Conservation (phyloP, 495 filamentous ascomycete genomes). For the Penicillium maclennaniae region DNA sequence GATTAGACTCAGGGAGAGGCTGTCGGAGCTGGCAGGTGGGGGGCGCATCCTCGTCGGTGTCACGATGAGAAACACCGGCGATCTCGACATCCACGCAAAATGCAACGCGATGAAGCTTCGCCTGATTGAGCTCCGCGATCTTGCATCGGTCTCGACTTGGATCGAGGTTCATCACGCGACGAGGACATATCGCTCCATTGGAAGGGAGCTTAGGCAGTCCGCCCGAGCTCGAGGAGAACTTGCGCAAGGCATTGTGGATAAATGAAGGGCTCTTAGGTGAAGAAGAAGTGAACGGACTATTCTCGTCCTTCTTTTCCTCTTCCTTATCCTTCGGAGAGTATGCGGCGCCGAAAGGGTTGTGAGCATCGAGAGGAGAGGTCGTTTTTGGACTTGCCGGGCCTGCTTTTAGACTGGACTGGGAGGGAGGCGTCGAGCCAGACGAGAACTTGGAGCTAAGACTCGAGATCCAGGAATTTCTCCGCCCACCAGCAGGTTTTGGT, state of each 20-base stretch:
- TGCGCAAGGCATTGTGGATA: slow-evolving; percentile 73
- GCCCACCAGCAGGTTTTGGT: slow-evolving; percentile 41
- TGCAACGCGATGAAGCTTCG: slow-evolving; percentile 78
- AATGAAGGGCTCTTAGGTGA: slow-evolving; percentile 71
- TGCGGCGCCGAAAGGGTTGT: slow-evolving; percentile 47
- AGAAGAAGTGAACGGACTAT: slow-evolving; percentile 61
- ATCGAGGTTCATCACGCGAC: slow-evolving; percentile 84
- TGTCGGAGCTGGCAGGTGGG: slow-evolving; percentile 27
- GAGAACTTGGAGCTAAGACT: slow-evolving; percentile 92
- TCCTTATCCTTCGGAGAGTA: slow-evolving; percentile 59
- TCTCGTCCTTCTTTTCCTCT: slow-evolving; percentile 43
- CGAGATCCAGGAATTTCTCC: slow-evolving; percentile 85
- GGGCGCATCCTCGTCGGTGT: slow-evolving; percentile 39
- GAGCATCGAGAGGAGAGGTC: slow-evolving; percentile 38
- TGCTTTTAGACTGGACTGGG: slow-evolving; percentile 41
- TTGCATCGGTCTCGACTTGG: slow-evolving; percentile 70
- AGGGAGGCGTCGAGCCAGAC: slow-evolving; percentile 52
- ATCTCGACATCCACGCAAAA: slow-evolving; percentile 99
- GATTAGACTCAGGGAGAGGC: slow-evolving; percentile 26
- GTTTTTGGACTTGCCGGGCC: slow-evolving; percentile 43
- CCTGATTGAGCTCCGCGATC: slow-evolving; percentile 72
- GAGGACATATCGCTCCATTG: slow-evolving; percentile 58
- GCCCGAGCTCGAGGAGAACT: slow-evolving; percentile 65
- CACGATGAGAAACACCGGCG: slow-evolving; percentile 57
- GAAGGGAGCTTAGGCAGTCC: slow-evolving; percentile 48